Evolutionary conservation across 257 asterid species (phyloP).

Genomic region (Solanum dulcamara): DNA sequence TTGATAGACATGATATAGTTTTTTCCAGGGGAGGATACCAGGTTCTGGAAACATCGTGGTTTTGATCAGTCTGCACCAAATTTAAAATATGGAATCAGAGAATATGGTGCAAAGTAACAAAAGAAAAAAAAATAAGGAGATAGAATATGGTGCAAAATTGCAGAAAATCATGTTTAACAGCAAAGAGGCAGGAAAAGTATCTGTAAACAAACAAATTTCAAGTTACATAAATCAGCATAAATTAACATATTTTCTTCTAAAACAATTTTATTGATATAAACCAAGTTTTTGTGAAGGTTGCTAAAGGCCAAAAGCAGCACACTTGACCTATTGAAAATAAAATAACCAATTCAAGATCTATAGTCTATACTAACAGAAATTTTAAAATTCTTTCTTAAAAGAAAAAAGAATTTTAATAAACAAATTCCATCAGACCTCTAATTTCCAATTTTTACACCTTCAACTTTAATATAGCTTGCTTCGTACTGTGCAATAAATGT

Average conservation of each 20-base stretch:
- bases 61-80: conserved; percentile 54
- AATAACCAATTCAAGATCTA: not conserved
- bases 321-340: not conserved
- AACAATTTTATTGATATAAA: not conserved
- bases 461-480: not conserved
- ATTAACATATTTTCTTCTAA: not conserved
- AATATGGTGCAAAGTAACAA: not conserved
- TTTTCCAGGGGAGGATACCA: conserved; percentile 99
- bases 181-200: not conserved
- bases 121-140: not conserved
- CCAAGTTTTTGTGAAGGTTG: not conserved
- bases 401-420: not conserved
- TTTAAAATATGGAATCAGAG: not conserved
- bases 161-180: not conserved
- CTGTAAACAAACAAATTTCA: not conserved
- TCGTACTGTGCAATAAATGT: not conserved
- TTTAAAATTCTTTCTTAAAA: not conserved
- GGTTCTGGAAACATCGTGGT: conserved; percentile 52
- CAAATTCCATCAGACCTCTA: not conserved
- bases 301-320: not conserved
- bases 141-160: not conserved
- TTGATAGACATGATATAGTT: conserved; percentile 90
- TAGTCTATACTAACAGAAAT: not conserved
- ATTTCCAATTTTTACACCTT: not conserved
- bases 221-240: not conserved